Evolutionary conservation across 73 alveolate species (phyloP).

Genomic region (Symbiodinium pilosum): DNA sequence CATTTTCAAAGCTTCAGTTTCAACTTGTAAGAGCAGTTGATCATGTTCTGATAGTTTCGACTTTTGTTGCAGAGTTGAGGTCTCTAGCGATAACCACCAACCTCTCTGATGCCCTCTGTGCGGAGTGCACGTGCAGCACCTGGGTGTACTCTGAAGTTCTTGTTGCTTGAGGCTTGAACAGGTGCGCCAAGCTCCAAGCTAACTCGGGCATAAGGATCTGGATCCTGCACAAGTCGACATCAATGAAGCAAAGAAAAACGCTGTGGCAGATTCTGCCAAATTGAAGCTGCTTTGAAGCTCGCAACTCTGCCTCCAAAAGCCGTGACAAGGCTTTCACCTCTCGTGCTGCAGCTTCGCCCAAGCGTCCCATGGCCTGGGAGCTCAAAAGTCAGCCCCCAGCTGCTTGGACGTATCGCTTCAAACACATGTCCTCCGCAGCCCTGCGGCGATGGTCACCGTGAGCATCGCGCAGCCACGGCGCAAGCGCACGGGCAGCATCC

Average conservation of each 20-base stretch:
- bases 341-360: background rate
- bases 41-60: no score
- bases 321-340: slow-evolving; percentile 19
- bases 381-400: no score
- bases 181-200: background rate
- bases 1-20: no score
- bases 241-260: no score
- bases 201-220: background rate
- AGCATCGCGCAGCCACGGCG: background rate
- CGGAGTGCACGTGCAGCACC: slow-evolving; percentile 3
- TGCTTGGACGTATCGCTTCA: no score
- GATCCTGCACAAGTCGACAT: no score
- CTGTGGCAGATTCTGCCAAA: no score
- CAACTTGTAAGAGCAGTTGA: no score
- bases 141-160: no score
- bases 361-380: background rate
- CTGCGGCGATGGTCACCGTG: background rate
- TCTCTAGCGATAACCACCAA: background rate
- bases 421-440: background rate
- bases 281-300: no score
- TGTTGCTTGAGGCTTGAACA: no score
- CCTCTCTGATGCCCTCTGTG: background rate
- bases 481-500: background rate
- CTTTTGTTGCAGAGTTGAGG: no score
- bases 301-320: background rate